These are phyloP conservation scores for Tilletia indica DNA, from an alignment of 1,284 basidiomycete species.

Conservation along the genomic window DNA sequence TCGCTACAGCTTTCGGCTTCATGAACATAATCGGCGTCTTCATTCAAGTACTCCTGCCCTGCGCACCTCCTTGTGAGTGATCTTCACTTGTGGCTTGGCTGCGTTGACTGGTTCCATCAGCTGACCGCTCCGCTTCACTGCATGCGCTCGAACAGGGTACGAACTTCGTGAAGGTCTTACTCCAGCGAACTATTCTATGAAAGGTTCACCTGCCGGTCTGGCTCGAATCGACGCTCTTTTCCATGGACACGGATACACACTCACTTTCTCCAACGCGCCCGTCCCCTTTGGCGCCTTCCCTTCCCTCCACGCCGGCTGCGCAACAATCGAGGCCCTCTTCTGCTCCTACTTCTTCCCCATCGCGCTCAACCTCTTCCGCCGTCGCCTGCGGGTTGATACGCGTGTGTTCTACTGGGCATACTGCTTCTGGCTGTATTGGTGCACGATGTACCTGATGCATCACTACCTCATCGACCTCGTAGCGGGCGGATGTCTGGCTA, in stretches of 20 bases:
- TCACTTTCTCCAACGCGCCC: slow-evolving; percentile 82
- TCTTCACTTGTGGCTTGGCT: too few species aligned
- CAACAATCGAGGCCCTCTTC: slow-evolving; percentile 90
- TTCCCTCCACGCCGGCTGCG: slow-evolving; percentile 82
- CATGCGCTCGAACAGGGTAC: slow-evolving; percentile 68
- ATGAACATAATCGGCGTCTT: slow-evolving; percentile 88
- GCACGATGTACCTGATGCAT: slow-evolving; percentile 71
- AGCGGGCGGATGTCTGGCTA: slow-evolving; percentile 84
- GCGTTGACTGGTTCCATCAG: too few species aligned
- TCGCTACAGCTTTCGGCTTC: slow-evolving; percentile 85
- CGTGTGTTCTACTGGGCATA: slow-evolving; percentile 74
- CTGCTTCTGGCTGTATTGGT: slow-evolving; percentile 87
- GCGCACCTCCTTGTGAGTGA: slow-evolving; percentile 75
- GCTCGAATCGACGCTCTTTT: slow-evolving; percentile 89
- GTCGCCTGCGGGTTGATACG: slow-evolving; percentile 48
- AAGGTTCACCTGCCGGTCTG: slow-evolving; percentile 83
- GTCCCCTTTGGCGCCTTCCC: slow-evolving; percentile 97
- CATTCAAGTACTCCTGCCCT: slow-evolving; percentile 85
- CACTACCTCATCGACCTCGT: slow-evolving; percentile 96
- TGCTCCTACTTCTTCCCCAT: slow-evolving; percentile 88
- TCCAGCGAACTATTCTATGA: slow-evolving; percentile 86
- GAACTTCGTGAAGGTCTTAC: slow-evolving; percentile 95
- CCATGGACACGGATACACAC: slow-evolving; percentile 73
- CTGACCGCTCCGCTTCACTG: too few species aligned
- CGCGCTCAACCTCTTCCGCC: slow-evolving; percentile 34